phyloP scores from a whole-genome alignment of 202 grass and related monocot species.

The Carex arenaria region DNA sequence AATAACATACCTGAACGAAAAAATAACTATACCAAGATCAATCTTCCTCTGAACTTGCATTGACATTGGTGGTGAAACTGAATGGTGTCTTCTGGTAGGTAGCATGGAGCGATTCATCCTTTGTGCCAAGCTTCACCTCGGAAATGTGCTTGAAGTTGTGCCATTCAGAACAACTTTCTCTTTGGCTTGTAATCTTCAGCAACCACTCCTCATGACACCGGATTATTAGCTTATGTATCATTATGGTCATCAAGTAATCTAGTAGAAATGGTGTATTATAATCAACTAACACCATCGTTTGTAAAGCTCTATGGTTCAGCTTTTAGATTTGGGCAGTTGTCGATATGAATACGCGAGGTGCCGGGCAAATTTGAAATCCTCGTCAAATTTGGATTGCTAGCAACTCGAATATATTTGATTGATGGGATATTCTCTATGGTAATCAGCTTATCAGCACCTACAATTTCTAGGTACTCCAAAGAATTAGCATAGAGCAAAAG shows the following conservation, averaged over 20 bases:
- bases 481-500: constrained; percentile 11
- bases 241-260: constrained; percentile 3
- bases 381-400: not conserved
- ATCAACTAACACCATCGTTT: not conserved
- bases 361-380: constrained; percentile 16
- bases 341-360: constrained; percentile 27
- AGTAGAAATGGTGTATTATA: not conserved
- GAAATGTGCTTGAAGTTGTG: constrained; percentile 22
- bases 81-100: constrained; percentile 18
- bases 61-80: constrained; percentile 11
- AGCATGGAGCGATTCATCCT: not conserved
- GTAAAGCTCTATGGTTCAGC: no score
- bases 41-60: not conserved
- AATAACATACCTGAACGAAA: not conserved
- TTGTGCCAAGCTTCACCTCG: not conserved
- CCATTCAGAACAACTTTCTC: constrained; percentile 12
- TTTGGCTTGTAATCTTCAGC: not conserved
- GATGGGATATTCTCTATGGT: constrained; percentile 7
- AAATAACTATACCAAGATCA: not conserved
- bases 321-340: no score
- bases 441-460: not conserved
- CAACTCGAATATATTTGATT: not conserved
- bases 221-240: not conserved
- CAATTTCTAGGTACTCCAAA: constrained; percentile 5
- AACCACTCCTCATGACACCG: not conserved